These are phyloP conservation scores for Sergeia podlipaevii DNA, from an alignment of 208 protist genomes.

Conservation along the genomic window DNA sequence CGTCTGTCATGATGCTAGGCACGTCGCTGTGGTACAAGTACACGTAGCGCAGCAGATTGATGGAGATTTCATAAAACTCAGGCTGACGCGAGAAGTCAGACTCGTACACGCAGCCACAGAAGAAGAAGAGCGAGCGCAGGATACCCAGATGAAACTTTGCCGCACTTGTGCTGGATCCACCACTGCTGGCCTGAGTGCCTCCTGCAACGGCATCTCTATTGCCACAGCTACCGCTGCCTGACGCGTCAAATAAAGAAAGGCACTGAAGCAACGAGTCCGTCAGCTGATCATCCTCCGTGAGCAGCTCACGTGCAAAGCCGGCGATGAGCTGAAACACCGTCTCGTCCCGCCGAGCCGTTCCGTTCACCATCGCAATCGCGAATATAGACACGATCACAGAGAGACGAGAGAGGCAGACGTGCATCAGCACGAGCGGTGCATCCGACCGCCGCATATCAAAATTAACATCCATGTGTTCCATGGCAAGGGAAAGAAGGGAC, in stretches of 20 bases:
- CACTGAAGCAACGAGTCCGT: slow-evolving; percentile 66
- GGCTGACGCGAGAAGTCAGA: slow-evolving; percentile 31
- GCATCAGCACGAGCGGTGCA: slow-evolving; percentile 44
- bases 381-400: slow-evolving; percentile 81
- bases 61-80: slow-evolving; percentile 70
- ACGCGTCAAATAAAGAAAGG: slow-evolving; percentile 36
- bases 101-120: slow-evolving; percentile 72
- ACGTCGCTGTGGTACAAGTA: slow-evolving; percentile 79
- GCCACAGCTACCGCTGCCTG: slow-evolving; percentile 2
- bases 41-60: slow-evolving; percentile 68
- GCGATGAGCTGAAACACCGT: slow-evolving; percentile 49
- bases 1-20: slow-evolving; percentile 55
- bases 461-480: slow-evolving; percentile 31
- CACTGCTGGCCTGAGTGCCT: neutral
- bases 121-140: slow-evolving; percentile 83
- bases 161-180: neutral
- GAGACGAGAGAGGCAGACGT: slow-evolving; percentile 78
- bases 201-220: neutral
- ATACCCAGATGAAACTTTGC: slow-evolving; percentile 64
- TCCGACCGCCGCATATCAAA: slow-evolving; percentile 1
- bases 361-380: slow-evolving; percentile 66
- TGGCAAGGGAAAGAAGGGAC: slow-evolving; percentile 37
- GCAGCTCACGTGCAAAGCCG: slow-evolving; percentile 56
- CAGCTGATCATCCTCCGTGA: slow-evolving; percentile 49
- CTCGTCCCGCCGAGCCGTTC: slow-evolving; percentile 32